Percentiles rank a stretch among this genome's conserved stretches.
These are phyloP conservation scores for Gentiana dahurica DNA, from an alignment of 257 asterid genomes.

Conservation along the genomic window DNA sequence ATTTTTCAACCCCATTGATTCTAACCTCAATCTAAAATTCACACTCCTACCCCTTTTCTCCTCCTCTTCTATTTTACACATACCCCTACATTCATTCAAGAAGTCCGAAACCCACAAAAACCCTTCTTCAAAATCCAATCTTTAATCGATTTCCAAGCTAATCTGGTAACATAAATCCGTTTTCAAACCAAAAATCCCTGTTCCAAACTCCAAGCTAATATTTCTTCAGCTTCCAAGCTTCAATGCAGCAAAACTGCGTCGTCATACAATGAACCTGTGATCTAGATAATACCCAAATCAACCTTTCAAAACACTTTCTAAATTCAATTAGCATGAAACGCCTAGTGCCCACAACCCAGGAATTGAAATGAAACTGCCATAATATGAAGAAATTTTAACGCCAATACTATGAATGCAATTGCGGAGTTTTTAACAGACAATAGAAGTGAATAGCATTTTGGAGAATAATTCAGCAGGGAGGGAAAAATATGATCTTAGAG, in stretches of 20 bases:
- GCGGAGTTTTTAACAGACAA: too few species aligned
- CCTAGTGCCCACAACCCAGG: too few species aligned
- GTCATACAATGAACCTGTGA: constrained; percentile 6
- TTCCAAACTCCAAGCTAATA: too few species aligned
- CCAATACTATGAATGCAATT: too few species aligned
- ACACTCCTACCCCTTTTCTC: constrained; percentile 27
- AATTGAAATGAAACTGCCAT: too few species aligned
- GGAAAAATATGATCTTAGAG: too few species aligned
- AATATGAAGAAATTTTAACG: too few species aligned
- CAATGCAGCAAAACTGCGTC: neutral
- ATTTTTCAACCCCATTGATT: constrained; percentile 54
- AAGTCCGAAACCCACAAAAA: neutral
- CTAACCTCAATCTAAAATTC: constrained; percentile 13
- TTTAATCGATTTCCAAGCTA: neutral
- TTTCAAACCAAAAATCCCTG: too few species aligned
- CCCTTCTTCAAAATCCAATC: constrained; percentile 4
- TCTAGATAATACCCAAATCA: neutral
- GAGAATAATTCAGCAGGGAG: too few species aligned
- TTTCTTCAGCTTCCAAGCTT: neutral
- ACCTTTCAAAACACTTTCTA: neutral
- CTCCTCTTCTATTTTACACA: constrained; percentile 45
- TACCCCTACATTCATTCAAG: constrained; percentile 28
- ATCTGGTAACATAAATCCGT: neutral
- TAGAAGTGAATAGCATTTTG: too few species aligned
- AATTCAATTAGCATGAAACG: neutral